These are phyloP conservation scores for Jamesozyma jinghongensis DNA, from an alignment of 805 yeast species.

Conservation along the genomic window DNA sequence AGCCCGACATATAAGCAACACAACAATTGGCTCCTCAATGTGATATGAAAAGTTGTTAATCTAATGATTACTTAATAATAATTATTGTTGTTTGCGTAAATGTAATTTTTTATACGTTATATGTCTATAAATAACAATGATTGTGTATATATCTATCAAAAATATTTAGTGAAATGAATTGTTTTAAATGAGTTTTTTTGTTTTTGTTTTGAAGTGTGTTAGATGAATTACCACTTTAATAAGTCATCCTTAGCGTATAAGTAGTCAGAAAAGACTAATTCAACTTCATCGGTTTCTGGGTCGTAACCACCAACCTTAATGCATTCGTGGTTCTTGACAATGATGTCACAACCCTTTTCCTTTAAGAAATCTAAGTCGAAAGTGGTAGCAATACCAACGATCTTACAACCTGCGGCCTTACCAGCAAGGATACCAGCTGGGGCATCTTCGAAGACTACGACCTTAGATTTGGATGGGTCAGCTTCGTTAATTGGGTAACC, in stretches of 20 bases:
- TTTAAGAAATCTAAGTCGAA: constrained; percentile 60
- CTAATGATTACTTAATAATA: too few relatives aligned
- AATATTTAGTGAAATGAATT: background rate
- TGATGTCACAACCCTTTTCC: constrained; percentile 73
- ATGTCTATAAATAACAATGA: too few relatives aligned
- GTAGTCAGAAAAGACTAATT: constrained; percentile 32
- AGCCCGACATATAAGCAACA: too few relatives aligned
- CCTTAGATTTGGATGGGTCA: constrained; percentile 33
- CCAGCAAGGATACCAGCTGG: constrained; percentile 85
- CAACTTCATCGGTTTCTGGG: constrained; percentile 33
- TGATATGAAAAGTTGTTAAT: too few relatives aligned
- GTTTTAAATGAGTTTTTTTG: background rate
- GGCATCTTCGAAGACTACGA: constrained; percentile 79
- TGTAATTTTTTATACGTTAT: too few relatives aligned
- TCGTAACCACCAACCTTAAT: constrained; percentile 51
- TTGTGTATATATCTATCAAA: constrained; percentile 1
- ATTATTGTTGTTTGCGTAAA: too few relatives aligned
- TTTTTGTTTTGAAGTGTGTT: background rate
- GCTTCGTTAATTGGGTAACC: constrained; percentile 32
- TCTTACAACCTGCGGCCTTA: constrained; percentile 71
- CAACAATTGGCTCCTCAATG: too few relatives aligned
- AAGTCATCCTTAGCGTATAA: constrained; percentile 32
- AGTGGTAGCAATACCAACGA: constrained; percentile 77
- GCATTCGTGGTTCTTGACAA: constrained; percentile 60
- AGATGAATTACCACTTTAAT: constrained; percentile 24